Conservation (phyloP, 768 basidiomycete genomes). For the Agrocybe praecox region DNA sequence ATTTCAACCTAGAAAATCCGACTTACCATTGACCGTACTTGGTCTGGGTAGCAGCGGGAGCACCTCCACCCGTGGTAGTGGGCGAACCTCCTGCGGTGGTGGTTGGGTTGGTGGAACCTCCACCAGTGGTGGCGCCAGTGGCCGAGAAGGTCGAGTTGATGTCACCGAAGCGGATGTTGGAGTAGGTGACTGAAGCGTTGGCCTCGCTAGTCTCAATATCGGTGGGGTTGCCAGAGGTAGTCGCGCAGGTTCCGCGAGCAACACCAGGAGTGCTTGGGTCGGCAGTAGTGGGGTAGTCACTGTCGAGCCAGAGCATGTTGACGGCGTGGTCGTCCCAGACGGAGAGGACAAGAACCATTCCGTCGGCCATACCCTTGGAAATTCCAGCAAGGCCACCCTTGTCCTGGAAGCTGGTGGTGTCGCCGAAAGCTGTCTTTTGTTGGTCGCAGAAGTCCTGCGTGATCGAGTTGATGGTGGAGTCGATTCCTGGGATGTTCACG, state of each 20-base stretch:
- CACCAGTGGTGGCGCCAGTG: conserved; percentile 4
- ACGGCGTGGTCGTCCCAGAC: conserved; percentile 59
- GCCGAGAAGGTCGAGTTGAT: conserved; percentile 28
- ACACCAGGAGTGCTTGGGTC: conserved; percentile 40
- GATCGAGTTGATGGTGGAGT: conserved; percentile 41
- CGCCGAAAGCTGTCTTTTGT: conserved; percentile 46
- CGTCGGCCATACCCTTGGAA: conserved; percentile 34
- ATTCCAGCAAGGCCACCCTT: conserved; percentile 43
- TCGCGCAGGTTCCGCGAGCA: conserved; percentile 50
- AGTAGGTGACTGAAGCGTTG: conserved; percentile 46
- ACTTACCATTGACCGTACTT: conserved; percentile 36
- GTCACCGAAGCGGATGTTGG: conserved; percentile 53
- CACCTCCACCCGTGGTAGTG: conserved; percentile 11
- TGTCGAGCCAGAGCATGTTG: conserved; percentile 62
- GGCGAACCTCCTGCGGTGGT: conserved; percentile 1
- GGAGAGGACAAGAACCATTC: conserved; percentile 51
- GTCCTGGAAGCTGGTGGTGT: conserved; percentile 40
- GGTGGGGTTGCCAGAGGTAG: conserved; percentile 42
- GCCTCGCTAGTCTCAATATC: conserved; percentile 40
- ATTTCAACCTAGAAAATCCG: background rate
- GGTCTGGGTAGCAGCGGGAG: conserved; percentile 27
- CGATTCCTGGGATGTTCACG: conserved; percentile 45
- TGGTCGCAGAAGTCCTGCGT: conserved; percentile 47
- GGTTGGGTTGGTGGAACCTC: conserved; percentile 10
- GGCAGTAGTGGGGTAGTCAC: conserved; percentile 41